Evolutionary conservation across 768 basidiomycete genomes (phyloP).

Genomic region (Boletus barrowsii): DNA sequence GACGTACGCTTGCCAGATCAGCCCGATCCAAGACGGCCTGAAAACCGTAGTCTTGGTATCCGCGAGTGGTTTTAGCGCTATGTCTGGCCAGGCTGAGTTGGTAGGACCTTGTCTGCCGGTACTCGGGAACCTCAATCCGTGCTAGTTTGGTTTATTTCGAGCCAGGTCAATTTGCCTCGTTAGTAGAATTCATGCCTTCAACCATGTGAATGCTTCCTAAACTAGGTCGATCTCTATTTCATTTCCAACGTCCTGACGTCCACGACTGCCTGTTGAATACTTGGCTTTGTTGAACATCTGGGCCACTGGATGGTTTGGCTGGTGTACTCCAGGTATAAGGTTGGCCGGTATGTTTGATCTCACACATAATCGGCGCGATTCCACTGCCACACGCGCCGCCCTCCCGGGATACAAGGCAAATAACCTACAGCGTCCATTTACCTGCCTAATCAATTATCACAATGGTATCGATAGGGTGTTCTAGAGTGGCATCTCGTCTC

Average conservation of each 20-base stretch:
- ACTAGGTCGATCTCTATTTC: not conserved
- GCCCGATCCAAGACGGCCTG: not conserved
- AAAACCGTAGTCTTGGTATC: not conserved
- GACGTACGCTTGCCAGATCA: not conserved
- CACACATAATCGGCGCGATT: not conserved
- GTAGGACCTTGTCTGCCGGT: not conserved
- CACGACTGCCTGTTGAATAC: not conserved
- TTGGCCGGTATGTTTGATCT: constrained; percentile 5
- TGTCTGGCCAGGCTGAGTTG: not conserved
- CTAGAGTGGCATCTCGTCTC: not conserved
- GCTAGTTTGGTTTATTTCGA: not conserved
- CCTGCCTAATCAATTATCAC: not conserved
- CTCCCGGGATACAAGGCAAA: constrained; percentile 4
- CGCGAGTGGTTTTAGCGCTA: not conserved
- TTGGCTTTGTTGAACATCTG: constrained; percentile 5
- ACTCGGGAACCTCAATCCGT: not conserved
- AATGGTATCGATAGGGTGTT: constrained; percentile 13
- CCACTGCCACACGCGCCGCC: not conserved
- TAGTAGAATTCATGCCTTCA: not conserved
- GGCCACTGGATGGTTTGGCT: constrained; percentile 26
- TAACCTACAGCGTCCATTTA: constrained; percentile 3
- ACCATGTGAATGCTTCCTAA: not conserved
- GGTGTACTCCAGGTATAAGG: constrained; percentile 7
- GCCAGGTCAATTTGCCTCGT: not conserved
- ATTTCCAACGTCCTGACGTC: not conserved